Percentiles rank a stretch among this genome's conserved stretches.
phyloP scores from a whole-genome alignment of 352 stramenopile genomes.

The Globisporangium solare region DNA sequence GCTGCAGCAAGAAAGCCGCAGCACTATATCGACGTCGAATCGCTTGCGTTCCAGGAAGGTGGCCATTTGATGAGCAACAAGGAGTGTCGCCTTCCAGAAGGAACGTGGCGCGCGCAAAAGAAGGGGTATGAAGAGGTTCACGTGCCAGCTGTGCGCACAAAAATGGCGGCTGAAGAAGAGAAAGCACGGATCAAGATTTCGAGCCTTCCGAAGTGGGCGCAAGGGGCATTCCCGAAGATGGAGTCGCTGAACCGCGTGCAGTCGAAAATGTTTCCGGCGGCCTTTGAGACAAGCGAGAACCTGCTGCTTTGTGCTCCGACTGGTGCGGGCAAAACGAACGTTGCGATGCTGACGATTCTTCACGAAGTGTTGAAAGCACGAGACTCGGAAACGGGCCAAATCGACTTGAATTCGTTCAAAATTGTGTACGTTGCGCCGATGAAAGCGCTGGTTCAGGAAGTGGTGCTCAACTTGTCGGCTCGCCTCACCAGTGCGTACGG shows the following conservation, averaged over 20 bases:
- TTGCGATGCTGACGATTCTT: conserved; percentile 98
- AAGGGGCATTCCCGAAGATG: conserved; percentile 96
- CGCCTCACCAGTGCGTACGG: conserved; percentile 91
- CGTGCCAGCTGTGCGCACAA: conserved; percentile 94
- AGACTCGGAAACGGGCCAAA: conserved; percentile 69
- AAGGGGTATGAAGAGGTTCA: conserved; percentile 99
- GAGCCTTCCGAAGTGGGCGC: conserved; percentile 94
- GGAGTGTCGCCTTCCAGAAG: conserved; percentile 93
- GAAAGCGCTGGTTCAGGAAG: conserved; percentile 99
- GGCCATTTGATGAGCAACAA: conserved; percentile 99
- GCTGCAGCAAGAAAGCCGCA: conserved; percentile 51
- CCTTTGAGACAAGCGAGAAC: conserved; percentile 95
- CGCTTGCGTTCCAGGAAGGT: conserved; percentile 93
- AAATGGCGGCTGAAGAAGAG: conserved; percentile 66
- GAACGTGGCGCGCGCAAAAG: conserved; percentile 96
- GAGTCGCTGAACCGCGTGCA: conserved; percentile 99
- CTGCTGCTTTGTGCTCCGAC: conserved; percentile 98
- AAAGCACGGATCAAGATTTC: conserved; percentile 86
- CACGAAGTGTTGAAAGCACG: conserved; percentile 96
- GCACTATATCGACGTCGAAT: conserved; percentile 93
- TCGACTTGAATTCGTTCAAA: conserved; percentile 98
- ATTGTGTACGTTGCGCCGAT: conserved; percentile 99
- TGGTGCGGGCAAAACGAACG: conserved; percentile 99
- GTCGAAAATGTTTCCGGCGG: conserved; percentile 93
- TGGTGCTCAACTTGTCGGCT: conserved; percentile 97